Evolutionary conservation across 129 eudicot species (phyloP).

Genomic region (Helichrysum umbraculigerum): DNA sequence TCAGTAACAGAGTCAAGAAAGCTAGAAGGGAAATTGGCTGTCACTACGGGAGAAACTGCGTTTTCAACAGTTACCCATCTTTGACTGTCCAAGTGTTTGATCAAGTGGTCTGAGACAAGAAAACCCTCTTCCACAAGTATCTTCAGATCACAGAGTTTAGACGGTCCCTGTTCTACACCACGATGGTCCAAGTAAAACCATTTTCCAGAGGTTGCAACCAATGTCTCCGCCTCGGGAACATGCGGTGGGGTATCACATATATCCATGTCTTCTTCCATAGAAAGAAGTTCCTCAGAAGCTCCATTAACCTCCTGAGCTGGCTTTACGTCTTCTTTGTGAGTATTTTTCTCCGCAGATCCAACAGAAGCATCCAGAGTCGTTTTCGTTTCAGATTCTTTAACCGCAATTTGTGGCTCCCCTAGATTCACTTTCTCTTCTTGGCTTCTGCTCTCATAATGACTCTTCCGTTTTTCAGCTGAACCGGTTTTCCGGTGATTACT

Average conservation of each 20-base stretch:
- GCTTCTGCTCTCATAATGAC: constrained; percentile 47
- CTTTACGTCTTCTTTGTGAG: constrained; percentile 39
- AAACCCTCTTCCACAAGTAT: constrained; percentile 70
- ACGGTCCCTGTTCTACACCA: constrained; percentile 82
- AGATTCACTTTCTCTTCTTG: constrained; percentile 50
- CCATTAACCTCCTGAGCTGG: constrained; percentile 56
- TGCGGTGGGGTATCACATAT: constrained; percentile 98
- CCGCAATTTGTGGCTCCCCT: constrained; percentile 37
- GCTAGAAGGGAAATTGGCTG: constrained; percentile 52
- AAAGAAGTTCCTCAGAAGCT: constrained; percentile 60
- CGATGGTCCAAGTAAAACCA: constrained; percentile 85
- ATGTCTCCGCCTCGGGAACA: constrained; percentile 47
- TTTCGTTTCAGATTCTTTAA: constrained; percentile 51
- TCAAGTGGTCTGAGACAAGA: constrained; percentile 81
- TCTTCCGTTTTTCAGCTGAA: constrained; percentile 49
- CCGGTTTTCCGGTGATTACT: constrained; percentile 48
- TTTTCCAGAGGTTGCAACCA: constrained; percentile 55
- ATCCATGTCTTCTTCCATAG: constrained; percentile 99
- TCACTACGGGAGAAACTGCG: constrained; percentile 83
- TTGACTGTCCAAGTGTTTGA: constrained; percentile 80
- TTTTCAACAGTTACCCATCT: constrained; percentile 97
- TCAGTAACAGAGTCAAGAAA: constrained; percentile 67
- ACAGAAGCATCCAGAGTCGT: constrained; percentile 36
- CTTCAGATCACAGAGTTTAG: constrained; percentile 69
- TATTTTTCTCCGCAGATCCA: constrained; percentile 36